These are phyloP conservation scores for Fusarium buharicum DNA, from an alignment of 2,329 filamentous ascomycete species.

Conservation along the genomic window DNA sequence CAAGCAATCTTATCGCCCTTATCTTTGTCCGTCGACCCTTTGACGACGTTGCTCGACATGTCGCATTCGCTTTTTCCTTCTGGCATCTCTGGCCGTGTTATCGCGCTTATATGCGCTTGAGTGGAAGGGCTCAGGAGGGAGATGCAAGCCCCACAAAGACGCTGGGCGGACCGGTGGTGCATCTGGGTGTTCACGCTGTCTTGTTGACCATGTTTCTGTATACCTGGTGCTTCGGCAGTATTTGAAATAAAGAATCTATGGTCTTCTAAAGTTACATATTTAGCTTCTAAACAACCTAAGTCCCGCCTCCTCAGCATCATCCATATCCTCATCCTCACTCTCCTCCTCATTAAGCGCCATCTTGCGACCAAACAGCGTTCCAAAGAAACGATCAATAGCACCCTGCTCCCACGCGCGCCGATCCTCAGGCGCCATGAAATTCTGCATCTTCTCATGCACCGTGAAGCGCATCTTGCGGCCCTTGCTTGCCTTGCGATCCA, in stretches of 20 bases:
- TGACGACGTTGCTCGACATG: constrained; percentile 48
- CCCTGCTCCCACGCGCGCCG: constrained; percentile 80
- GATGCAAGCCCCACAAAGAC: constrained; percentile 36
- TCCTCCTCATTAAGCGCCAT: constrained; percentile 71
- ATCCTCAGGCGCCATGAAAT: constrained; percentile 96
- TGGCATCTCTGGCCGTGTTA: constrained; percentile 62
- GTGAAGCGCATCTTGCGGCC: constrained; percentile 93
- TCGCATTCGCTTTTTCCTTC: constrained; percentile 56
- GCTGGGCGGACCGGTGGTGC: constrained; percentile 59
- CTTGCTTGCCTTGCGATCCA: constrained; percentile 95
- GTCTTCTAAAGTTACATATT: constrained; percentile 23
- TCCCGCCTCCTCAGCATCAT: constrained; percentile 63
- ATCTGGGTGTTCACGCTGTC: constrained; percentile 56
- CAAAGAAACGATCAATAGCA: constrained; percentile 81
- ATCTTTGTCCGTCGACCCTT: constrained; percentile 48
- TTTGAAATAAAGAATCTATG: constrained; percentile 20
- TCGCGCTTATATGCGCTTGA: constrained; percentile 52
- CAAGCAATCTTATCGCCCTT: constrained; percentile 57
- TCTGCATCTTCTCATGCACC: constrained; percentile 96
- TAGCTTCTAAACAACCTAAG: constrained; percentile 63
- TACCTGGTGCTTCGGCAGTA: constrained; percentile 28
- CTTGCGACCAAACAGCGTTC: constrained; percentile 77
- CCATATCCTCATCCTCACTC: constrained; percentile 61
- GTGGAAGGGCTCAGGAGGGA: constrained; percentile 43
- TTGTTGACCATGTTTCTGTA: constrained; percentile 52